phyloP scores from a whole-genome alignment of 164 flowering plant species.

The Liriodendron chinense region DNA sequence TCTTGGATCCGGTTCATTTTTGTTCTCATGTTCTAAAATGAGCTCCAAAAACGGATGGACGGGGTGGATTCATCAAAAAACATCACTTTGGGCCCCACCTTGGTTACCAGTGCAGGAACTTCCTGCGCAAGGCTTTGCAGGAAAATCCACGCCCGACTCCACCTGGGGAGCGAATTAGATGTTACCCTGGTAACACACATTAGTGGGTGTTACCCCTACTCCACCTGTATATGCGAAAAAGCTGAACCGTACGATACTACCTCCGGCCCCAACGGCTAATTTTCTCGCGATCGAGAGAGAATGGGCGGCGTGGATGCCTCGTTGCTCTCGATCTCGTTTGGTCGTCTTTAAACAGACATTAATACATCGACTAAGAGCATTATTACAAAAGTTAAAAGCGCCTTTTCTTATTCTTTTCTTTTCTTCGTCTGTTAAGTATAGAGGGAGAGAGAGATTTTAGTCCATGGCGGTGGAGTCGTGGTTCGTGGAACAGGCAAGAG shows the following conservation, averaged over 20 bases:
- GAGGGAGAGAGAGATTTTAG: background rate
- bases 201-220: too few relatives aligned
- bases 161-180: too few relatives aligned
- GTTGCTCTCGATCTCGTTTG: background rate
- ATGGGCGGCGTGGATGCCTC: background rate
- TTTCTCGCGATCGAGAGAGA: background rate
- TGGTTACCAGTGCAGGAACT: too few relatives aligned
- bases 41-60: too few relatives aligned
- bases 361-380: background rate
- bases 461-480: slow-evolving; percentile 9
- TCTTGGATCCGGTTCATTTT: too few relatives aligned
- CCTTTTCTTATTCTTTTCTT: background rate
- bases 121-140: too few relatives aligned
- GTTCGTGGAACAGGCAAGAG: slow-evolving; percentile 13
- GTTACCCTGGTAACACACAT: too few relatives aligned
- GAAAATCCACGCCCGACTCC: too few relatives aligned
- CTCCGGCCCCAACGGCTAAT: background rate
- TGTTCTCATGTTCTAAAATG: too few relatives aligned
- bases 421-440: background rate
- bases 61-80: too few relatives aligned
- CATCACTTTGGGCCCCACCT: too few relatives aligned
- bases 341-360: background rate
- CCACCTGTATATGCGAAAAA: background rate
- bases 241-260: background rate
- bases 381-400: background rate